Percentiles rank a stretch among this genome's conserved stretches.
Conservation (phyloP, 805 yeast species). For the Ogataea henricii region DNA sequence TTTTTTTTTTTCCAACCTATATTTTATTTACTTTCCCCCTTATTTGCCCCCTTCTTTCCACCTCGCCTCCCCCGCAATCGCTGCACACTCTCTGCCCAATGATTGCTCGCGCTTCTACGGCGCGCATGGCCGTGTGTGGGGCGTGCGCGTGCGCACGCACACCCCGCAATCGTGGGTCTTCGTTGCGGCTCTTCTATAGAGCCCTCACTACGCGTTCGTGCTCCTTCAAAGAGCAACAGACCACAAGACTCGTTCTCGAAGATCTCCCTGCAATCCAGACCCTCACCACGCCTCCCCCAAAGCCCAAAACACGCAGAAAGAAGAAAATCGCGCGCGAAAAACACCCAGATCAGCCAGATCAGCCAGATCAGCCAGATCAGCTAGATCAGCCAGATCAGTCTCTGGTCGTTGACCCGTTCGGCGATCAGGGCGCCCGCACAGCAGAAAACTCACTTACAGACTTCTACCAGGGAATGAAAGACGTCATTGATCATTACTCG, state of each 20-base stretch:
- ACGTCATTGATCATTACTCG: constrained; percentile 28
- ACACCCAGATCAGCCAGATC: not conserved
- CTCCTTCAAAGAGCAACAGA: not conserved
- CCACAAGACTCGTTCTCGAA: not conserved
- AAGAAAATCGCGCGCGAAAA: not conserved
- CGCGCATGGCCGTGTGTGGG: too few species aligned
- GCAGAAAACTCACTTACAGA: constrained; percentile 27
- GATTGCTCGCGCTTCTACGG: too few species aligned
- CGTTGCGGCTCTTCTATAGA: not conserved
- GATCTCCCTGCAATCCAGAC: constrained; percentile 4
- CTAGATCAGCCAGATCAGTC: not conserved
- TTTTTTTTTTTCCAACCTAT: too few species aligned
- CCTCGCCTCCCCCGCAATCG: too few species aligned
- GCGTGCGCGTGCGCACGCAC: too few species aligned
- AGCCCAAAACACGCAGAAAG: not conserved
- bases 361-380: not conserved
- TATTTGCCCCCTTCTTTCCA: too few species aligned
- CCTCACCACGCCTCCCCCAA: not conserved
- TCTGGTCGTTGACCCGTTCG: constrained; percentile 7
- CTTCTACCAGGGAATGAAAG: constrained; percentile 35
- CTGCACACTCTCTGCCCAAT: too few species aligned
- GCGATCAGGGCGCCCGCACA: constrained; percentile 22
- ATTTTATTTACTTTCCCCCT: too few species aligned
- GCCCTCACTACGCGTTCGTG: not conserved
- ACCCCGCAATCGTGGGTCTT: too few species aligned